Percentiles rank a stretch among this genome's conserved stretches.
Evolutionary conservation across 2,329 filamentous ascomycete species (phyloP).

Genomic region (Plenodomus lindquistii): DNA sequence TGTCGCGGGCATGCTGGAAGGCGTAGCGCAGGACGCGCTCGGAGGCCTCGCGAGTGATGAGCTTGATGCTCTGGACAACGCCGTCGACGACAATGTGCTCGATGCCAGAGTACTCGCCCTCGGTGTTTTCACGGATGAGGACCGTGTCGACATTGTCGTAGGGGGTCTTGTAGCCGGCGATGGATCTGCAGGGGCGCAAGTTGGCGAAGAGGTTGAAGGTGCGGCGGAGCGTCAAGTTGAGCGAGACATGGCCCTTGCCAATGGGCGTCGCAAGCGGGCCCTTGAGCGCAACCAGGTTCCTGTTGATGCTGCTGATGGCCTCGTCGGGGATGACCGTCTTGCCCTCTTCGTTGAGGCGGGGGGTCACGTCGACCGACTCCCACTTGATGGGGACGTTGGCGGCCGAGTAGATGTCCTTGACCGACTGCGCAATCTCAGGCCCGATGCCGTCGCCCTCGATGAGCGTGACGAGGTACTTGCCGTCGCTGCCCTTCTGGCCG

Average conservation of each 20-base stretch:
- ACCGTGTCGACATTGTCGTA: constrained; percentile 98
- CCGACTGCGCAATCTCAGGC: constrained; percentile 94
- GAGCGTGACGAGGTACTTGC: constrained; percentile 92
- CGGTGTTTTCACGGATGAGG: constrained; percentile 98
- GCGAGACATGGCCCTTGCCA: constrained; percentile 98
- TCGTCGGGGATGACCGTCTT: constrained; percentile 92
- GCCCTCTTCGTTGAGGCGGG: constrained; percentile 89
- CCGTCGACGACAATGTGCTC: constrained; percentile 98
- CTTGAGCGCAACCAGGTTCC: constrained; percentile 97
- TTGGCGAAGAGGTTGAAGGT: constrained; percentile 99
- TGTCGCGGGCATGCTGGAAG: constrained; percentile 94
- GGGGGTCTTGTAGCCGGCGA: constrained; percentile 96
- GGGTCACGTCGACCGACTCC: constrained; percentile 96
- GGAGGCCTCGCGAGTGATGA: constrained; percentile 92
- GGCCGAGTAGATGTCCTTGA: constrained; percentile 98
- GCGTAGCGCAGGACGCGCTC: constrained; percentile 96
- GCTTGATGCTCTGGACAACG: constrained; percentile 99
- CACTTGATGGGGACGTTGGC: constrained; percentile 95
- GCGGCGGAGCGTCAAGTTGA: constrained; percentile 96
- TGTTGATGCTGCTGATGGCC: constrained; percentile 89
- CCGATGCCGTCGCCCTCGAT: constrained; percentile 99
- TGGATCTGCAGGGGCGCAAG: constrained; percentile 94
- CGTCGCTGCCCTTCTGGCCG: constrained; percentile 85
- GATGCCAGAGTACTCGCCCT: constrained; percentile 99
- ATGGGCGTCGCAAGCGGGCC: constrained; percentile 97